phyloP scores from a whole-genome alignment of 352 stramenopile genomes.

The Phytophthora fragariae region DNA sequence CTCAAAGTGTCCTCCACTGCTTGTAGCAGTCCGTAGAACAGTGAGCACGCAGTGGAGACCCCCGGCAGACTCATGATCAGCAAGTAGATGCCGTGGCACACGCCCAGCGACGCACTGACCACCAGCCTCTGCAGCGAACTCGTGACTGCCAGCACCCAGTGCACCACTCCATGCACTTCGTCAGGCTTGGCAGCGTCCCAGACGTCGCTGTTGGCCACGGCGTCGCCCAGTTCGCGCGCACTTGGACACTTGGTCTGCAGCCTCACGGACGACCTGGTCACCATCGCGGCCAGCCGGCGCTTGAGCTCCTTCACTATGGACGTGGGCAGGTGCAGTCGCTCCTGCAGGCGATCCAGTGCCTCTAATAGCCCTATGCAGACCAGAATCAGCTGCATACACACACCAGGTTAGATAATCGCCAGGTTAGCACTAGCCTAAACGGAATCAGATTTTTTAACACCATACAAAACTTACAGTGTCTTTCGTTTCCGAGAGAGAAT shows the following conservation, averaged over 20 bases:
- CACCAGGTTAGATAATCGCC: conserved; percentile 15
- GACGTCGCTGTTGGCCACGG: conserved; percentile 63
- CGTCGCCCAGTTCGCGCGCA: conserved; percentile 43
- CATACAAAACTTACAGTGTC: conserved; percentile 53
- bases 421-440: background rate
- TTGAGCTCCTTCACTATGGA: conserved; percentile 82
- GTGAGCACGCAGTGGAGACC: conserved; percentile 68
- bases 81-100: conserved; percentile 78
- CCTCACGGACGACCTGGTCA: conserved; percentile 57
- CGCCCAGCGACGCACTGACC: conserved; percentile 51
- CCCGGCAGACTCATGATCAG: conserved; percentile 79
- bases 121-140: conserved; percentile 69
- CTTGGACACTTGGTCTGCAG: conserved; percentile 39
- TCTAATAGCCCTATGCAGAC: conserved; percentile 83
- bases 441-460: conserved; percentile 12
- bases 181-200: conserved; percentile 66
- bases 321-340: conserved; percentile 70
- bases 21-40: conserved; percentile 76
- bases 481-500: conserved; percentile 75
- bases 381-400: conserved; percentile 62
- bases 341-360: conserved; percentile 76
- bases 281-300: conserved; percentile 69
- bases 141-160: conserved; percentile 69
- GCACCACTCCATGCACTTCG: conserved; percentile 71
- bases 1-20: conserved; percentile 74